Evolutionary conservation across 192 early-diverging fungal species (phyloP).

Genomic region (Geranomyces variabilis): DNA sequence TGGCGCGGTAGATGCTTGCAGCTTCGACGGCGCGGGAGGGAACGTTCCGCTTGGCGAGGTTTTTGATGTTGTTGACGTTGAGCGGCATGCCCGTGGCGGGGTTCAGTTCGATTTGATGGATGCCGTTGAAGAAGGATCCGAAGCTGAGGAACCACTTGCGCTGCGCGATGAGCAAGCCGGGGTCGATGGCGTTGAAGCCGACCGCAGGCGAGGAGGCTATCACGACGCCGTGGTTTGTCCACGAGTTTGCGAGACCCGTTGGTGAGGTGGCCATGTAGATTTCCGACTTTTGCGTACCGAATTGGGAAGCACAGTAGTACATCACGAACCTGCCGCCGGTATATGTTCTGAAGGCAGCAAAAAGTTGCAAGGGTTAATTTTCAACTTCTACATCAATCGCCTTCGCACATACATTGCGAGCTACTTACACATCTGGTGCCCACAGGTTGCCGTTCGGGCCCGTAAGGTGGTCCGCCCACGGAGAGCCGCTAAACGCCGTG

Average conservation of each 20-base stretch:
- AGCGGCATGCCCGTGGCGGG: background rate
- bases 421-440: slow-evolving; percentile 10
- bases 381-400: too few relatives aligned
- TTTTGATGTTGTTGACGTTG: background rate
- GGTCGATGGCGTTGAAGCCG: slow-evolving; percentile 13
- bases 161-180: background rate
- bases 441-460: slow-evolving; percentile 4
- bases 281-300: slow-evolving; percentile 6
- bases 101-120: slow-evolving; percentile 6
- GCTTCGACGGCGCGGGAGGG: background rate
- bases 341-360: background rate
- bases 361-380: too few relatives aligned
- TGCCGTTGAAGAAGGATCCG: slow-evolving; percentile 9
- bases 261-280: slow-evolving; percentile 13
- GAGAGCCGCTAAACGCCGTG: background rate
- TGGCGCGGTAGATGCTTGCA: background rate
- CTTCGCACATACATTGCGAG: too few relatives aligned
- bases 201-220: background rate
- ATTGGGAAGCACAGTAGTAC: slow-evolving; percentile 4
- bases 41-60: too few relatives aligned
- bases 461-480: background rate
- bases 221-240: background rate
- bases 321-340: background rate
- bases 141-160: slow-evolving; percentile 12
- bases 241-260: background rate